These are phyloP conservation scores for Phytophthora foliorum DNA, from an alignment of 352 stramenopile species.

Conservation along the genomic window DNA sequence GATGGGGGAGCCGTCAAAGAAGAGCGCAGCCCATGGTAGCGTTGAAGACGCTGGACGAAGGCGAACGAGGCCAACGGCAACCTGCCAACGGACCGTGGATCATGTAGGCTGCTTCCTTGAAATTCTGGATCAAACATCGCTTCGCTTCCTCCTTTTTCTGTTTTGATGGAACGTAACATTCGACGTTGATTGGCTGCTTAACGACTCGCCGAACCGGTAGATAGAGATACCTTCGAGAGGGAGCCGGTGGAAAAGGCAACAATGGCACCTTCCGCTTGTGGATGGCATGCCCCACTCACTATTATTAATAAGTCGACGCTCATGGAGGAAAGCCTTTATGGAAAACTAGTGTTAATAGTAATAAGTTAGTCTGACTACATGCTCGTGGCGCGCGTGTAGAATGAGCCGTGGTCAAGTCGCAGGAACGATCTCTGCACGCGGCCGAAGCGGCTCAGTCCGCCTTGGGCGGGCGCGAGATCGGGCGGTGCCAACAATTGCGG, in stretches of 20 bases:
- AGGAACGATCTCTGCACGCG: conserved; percentile 47
- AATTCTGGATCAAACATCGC: no score
- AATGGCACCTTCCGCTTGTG: neutral
- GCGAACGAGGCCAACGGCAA: no score
- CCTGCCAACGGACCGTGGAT: no score
- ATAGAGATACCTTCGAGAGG: neutral
- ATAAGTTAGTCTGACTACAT: conserved; percentile 52
- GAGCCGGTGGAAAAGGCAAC: conserved; percentile 6
- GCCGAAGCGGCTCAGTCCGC: conserved; percentile 40
- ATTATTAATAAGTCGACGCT: neutral
- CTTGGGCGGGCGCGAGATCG: conserved; percentile 25
- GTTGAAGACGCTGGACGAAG: neutral
- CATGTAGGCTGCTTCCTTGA: no score
- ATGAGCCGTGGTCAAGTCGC: conserved; percentile 51
- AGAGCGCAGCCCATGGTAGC: no score
- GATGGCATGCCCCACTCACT: no score
- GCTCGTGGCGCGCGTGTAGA: conserved; percentile 52
- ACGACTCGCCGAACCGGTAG: conserved; percentile 2
- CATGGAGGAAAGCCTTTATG: conserved; percentile 1
- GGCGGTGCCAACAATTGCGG: conserved; percentile 27
- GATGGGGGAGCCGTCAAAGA: no score
- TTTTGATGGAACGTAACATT: neutral
- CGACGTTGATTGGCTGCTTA: neutral
- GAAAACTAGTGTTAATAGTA: conserved; percentile 33
- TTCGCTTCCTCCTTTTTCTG: no score